Conservation (phyloP, 2,329 filamentous ascomycete genomes). For the Pochonia chlamydosporia region DNA sequence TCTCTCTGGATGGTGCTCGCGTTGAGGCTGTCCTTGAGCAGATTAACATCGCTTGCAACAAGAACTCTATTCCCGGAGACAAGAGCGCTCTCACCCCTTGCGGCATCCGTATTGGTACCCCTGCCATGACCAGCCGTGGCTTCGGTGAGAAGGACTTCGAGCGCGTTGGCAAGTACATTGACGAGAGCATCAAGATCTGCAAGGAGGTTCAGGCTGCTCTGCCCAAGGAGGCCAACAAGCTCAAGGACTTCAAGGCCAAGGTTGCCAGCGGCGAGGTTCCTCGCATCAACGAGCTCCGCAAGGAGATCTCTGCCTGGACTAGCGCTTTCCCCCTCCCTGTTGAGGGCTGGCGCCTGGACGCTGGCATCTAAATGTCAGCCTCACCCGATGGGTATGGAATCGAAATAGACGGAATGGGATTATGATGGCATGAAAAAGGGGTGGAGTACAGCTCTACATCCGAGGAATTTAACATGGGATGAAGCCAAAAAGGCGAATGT, state of each 20-base stretch:
- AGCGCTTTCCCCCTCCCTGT: conserved; percentile 88
- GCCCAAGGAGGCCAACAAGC: conserved; percentile 97
- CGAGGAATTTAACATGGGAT: conserved; percentile 18
- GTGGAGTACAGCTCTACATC: conserved; percentile 4
- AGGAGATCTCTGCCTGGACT: conserved; percentile 87
- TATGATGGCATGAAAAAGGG: not conserved
- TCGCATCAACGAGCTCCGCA: conserved; percentile 78
- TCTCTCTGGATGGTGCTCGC: conserved; percentile 84
- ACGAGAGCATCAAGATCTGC: conserved; percentile 81
- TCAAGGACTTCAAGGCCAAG: conserved; percentile 98
- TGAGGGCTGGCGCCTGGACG: conserved; percentile 61
- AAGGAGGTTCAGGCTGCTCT: conserved; percentile 78
- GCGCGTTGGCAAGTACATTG: conserved; percentile 84
- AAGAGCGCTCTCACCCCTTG: conserved; percentile 92
- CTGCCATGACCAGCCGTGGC: conserved; percentile 94
- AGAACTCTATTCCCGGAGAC: conserved; percentile 97
- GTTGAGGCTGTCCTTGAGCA: conserved; percentile 95
- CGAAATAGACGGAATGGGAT: not conserved
- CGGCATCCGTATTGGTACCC: conserved; percentile 92
- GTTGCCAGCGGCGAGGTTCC: conserved; percentile 70
- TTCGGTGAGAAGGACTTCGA: conserved; percentile 91
- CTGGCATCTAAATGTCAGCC: conserved; percentile 42
- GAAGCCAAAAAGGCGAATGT: conserved; percentile 15
- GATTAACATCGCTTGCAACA: conserved; percentile 99
- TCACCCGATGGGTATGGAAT: not conserved